Evolutionary conservation across 805 yeast genomes (phyloP), one percentile per base, ranked within the genome.

Genomic region (Myxozyma sirexii): DNA sequence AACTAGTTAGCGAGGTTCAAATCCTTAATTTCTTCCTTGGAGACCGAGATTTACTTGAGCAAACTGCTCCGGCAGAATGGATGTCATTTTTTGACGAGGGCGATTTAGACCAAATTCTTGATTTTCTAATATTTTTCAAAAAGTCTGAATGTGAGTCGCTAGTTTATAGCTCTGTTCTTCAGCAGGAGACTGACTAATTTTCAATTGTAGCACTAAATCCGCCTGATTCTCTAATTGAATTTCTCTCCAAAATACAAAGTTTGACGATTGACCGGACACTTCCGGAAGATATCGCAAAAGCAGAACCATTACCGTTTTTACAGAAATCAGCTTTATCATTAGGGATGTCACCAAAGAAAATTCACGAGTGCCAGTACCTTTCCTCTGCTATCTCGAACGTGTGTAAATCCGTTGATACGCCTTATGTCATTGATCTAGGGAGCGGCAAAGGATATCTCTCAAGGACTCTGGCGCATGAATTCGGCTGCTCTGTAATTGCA

Each of bases 361-460:
- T 61, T 15, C 67, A 65, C 50, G 68, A 65, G 33, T 65, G 68
- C 48, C 68, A 62, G 39, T 46, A 52, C 35, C 48, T 65, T 1
- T 51, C 67, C 1, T 17, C 57, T 3, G 43, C 54, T 13, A 53
- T 65, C 13, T 54, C 59, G 7, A 23, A 39, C 8, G 44, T 62
- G 12, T 58, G 65, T n/a, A 24, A 43, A 15, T 24, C 27, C 10
- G 45, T 47, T 10, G 44, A 19, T 13, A 53, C 64, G 13, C 51
- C 49, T 15, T 35, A 62, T 51, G 62, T 67, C 12, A 55, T 67
- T 41, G 69, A 67, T 49, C 56, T 67, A n/a, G 69, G 69, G 3
- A 65, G 69, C 27, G 69, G 69, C 5, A 65, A 67, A 46, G 69
- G 69, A 3, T 67, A 67, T 41, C 54, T 67, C 13, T 62, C 67